These are phyloP conservation scores for Debaryomyces robertsiae DNA, from an alignment of 1,139 yeast genomes.

Conservation along the genomic window DNA sequence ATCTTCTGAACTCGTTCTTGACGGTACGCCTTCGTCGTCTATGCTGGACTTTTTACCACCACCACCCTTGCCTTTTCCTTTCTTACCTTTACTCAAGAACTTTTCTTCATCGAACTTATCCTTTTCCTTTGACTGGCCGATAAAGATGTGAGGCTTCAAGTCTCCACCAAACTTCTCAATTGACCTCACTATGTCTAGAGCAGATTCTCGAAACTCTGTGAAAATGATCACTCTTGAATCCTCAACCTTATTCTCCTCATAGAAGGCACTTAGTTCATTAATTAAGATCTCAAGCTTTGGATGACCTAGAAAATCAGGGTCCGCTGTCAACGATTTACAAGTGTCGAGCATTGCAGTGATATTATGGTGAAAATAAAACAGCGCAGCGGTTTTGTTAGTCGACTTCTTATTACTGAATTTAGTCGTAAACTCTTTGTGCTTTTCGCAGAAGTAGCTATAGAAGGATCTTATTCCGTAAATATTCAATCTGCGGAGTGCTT, in stretches of 20 bases:
- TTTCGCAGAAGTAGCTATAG: constrained; percentile 62
- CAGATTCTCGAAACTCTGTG: constrained; percentile 87
- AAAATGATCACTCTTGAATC: constrained; percentile 81
- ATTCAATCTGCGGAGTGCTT: constrained; percentile 64
- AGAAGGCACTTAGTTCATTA: constrained; percentile 60
- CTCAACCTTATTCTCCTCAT: constrained; percentile 33
- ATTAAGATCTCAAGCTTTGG: constrained; percentile 69
- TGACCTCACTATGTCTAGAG: constrained; percentile 76
- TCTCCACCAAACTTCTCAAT: constrained; percentile 44
- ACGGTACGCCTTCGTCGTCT: constrained; percentile 16
- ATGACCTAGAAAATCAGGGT: constrained; percentile 60
- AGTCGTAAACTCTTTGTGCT: constrained; percentile 58
- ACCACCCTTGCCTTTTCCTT: constrained; percentile 27
- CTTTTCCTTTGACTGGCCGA: constrained; percentile 73
- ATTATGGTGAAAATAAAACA: constrained; percentile 55
- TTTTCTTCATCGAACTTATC: constrained; percentile 63
- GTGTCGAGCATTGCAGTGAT: constrained; percentile 46
- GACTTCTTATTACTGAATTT: constrained; percentile 54
- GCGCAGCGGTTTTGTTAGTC: constrained; percentile 60
- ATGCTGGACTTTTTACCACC: constrained; percentile 27
- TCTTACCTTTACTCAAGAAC: constrained; percentile 34
- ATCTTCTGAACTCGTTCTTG: constrained; percentile 48
- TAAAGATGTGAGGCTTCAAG: constrained; percentile 80
- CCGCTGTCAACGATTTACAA: constrained; percentile 46
- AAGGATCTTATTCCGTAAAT: constrained; percentile 85